Evolutionary conservation across 345 rosid genomes (phyloP), one percentile per base, ranked within the genome.

Genomic region (Lepidium didymum): DNA sequence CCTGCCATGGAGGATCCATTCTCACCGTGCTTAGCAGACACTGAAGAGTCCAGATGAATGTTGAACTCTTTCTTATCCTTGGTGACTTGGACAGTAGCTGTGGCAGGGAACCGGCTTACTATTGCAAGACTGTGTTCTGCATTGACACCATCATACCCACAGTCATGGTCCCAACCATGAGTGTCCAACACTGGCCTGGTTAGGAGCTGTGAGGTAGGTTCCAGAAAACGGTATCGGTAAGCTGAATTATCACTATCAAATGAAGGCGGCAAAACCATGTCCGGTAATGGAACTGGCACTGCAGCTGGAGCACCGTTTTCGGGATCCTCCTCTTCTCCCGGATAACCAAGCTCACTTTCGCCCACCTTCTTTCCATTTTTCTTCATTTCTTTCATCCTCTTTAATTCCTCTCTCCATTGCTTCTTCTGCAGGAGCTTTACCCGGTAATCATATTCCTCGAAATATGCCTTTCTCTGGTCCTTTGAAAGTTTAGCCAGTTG

Each of bases 161-260:
- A 88, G 72, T 93, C 98, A 84, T 93, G 97, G 79, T 93, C 98
- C 98, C 98, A 93, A 44, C 97, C 92, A 71, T 93, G 94, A 56
- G 90, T 82, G 78, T 93, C 97, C 68, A 90, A 72, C 27, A 93
- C 95, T 8, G 98, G 96, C 89, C 97, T 83, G 11, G 89, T 90
- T 64, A 93, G 55, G 58, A 93, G 83, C 83, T 86, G 95, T 10
- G 96, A 87, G 68, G 86, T 84, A 45, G 89, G 94, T 62, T 93
- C 96, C 83, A 93, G 78, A 64, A 87, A 88, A 16, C 97, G 87
- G 76, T 90, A 93, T 85, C 97, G 82, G 79, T 81, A 88, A 70
- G 88, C 90, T 27, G 94, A 92, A 79, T 83, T 88, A 75, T 87
- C 92, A 52, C 89, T 74, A 57, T 90, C 98, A 40, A 93, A 93